These are phyloP conservation scores for Breynia disticha DNA, from an alignment of 441 rosid species.

Conservation along the genomic window DNA sequence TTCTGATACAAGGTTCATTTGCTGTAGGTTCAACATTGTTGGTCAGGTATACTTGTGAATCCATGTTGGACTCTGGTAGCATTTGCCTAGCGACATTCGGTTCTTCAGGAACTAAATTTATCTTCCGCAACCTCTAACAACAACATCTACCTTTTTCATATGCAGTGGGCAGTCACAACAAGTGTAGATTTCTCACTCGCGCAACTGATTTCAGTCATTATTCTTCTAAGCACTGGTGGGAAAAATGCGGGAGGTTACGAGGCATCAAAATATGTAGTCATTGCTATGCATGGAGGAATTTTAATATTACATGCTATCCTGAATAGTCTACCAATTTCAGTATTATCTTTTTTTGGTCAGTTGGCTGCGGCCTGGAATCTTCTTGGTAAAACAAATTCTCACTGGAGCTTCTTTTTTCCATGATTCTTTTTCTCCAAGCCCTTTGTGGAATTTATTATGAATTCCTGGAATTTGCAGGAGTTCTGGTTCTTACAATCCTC, in stretches of 20 bases:
- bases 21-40: constrained; percentile 90
- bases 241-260: constrained; percentile 86
- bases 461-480: constrained; percentile 39
- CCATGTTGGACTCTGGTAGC: constrained; percentile 5
- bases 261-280: constrained; percentile 73
- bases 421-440: background rate
- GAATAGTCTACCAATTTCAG: constrained; percentile 75
- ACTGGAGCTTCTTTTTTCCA: background rate
- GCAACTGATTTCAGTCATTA: constrained; percentile 76
- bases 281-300: constrained; percentile 68
- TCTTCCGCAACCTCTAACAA: constrained; percentile 13
- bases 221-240: constrained; percentile 88
- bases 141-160: constrained; percentile 7
- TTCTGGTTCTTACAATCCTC: constrained; percentile 67
- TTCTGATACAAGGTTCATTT: constrained; percentile 15
- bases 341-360: constrained; percentile 77
- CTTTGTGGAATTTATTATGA: constrained; percentile 1
- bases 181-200: constrained; percentile 90
- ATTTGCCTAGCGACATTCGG: background rate
- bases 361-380: constrained; percentile 94
- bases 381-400: constrained; percentile 31
- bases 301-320: constrained; percentile 63
- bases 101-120: constrained; percentile 12
- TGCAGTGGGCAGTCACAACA: constrained; percentile 97
- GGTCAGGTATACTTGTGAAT: constrained; percentile 59